These are phyloP conservation scores for Garcileccinum viscosum DNA, from an alignment of 1,284 basidiomycete genomes.

Conservation along the genomic window DNA sequence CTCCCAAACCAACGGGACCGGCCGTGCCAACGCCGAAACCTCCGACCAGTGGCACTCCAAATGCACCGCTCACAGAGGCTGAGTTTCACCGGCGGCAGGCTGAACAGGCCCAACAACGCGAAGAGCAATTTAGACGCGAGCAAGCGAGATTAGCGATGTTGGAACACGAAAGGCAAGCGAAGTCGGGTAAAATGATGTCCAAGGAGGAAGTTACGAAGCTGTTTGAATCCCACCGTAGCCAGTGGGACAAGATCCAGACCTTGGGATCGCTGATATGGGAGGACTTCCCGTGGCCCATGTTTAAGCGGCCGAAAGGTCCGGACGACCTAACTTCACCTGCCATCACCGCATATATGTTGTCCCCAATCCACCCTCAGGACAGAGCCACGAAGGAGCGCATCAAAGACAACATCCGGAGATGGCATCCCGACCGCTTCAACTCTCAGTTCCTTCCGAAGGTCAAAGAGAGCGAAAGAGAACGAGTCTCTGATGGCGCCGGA, in stretches of 20 bases:
- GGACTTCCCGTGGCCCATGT: slow-evolving; percentile 74
- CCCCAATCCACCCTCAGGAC: slow-evolving; percentile 56
- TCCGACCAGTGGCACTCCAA: slow-evolving; percentile 22
- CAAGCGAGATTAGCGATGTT: slow-evolving; percentile 53
- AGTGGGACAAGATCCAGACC: slow-evolving; percentile 56
- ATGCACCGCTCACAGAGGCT: slow-evolving; percentile 45
- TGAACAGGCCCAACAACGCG: slow-evolving; percentile 60
- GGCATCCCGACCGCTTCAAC: slow-evolving; percentile 63
- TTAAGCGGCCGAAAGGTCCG: slow-evolving; percentile 56
- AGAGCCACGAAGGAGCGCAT: slow-evolving; percentile 63
- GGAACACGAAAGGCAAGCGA: slow-evolving; percentile 51
- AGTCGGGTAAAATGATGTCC: slow-evolving; percentile 51
- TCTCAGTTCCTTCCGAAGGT: slow-evolving; percentile 58
- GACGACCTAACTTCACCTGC: slow-evolving; percentile 63
- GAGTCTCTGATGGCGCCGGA: slow-evolving; percentile 55
- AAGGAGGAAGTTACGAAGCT: slow-evolving; percentile 59
- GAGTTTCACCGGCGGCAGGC: slow-evolving; percentile 63
- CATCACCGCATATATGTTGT: slow-evolving; percentile 66
- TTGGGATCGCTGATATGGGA: slow-evolving; percentile 53
- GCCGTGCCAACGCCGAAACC: slow-evolving; percentile 31
- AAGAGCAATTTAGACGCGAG: slow-evolving; percentile 64
- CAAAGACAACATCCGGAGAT: slow-evolving; percentile 62
- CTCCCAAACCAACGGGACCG: slow-evolving; percentile 37
- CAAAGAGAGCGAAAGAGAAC: slow-evolving; percentile 53
- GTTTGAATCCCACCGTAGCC: slow-evolving; percentile 61